Evolutionary conservation across 306 rosid species (phyloP), one percentile per base, ranked within the genome.

Genomic region (Vicia faba): DNA sequence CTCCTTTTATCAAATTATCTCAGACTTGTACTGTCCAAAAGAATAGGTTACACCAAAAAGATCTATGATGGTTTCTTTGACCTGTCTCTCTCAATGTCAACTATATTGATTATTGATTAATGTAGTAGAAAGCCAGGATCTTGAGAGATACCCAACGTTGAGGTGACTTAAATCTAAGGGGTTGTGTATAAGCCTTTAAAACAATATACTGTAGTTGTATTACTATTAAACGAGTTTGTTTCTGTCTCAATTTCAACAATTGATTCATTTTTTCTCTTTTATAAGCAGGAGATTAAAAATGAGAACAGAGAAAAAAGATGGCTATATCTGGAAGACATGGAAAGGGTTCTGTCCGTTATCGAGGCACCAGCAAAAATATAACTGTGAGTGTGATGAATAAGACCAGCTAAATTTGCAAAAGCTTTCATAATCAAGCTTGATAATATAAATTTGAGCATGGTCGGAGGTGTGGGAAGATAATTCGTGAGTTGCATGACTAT

Each of bases 261-360:
- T 49, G 15, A 72, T 69, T 40, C 55, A 23, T 50, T 51, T 14
- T 41, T 43, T 66, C 58, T 54, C 18, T 58, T 60, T 70, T 72
- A 46, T 26, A 18, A 70, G 64, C 90, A 90, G 95, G 95, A 87
- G 51, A 78, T 76, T 80, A 88, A 91, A 82, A 78, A 77, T 46
- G 78, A 78, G 70, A 73, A 73, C 69, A 82, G 73, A 84, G 66
- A 25, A 75, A 81, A 62, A 72, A 77, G 56, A 61, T 91, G 97
- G 97, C 87, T 82, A 41, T 86, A 83, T 75, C 81, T 75, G 1
- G 89, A 85, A 70, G 91, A 88, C 66, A 86, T 91, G 88, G 54
- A 79, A 53, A 79, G 55, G 56, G 72, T 81, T 68, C 44, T 91
- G 62, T 78, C 93, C 49, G 91, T 76, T 48, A 57, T 79, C 1